A percentile compares a stretch with the other conserved stretches of the same genome.
Conservation (phyloP, 257 asterid species). For the Nicotiana tabacum region DNA sequence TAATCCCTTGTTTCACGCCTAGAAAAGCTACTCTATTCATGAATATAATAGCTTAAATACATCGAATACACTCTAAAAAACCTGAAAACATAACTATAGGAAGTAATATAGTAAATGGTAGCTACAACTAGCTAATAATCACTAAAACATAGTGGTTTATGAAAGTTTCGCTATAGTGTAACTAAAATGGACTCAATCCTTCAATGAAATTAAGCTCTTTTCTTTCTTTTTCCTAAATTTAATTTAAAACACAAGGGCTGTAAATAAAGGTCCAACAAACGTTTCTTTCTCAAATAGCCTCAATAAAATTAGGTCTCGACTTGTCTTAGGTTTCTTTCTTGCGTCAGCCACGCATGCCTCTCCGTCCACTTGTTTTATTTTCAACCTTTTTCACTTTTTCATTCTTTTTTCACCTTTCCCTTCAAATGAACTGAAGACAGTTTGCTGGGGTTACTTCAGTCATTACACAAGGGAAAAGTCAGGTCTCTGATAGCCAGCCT, state of each 20-base stretch:
- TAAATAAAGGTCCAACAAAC: not conserved
- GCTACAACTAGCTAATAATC: too few species aligned
- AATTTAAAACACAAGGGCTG: not conserved
- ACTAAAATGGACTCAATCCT: too few species aligned
- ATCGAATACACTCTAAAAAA: too few species aligned
- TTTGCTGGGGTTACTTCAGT: not conserved
- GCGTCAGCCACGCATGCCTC: not conserved
- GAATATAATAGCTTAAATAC: too few species aligned
- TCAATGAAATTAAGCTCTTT: too few species aligned
- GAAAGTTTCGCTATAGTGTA: too few species aligned
- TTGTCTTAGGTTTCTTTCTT: not conserved
- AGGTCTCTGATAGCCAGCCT: conserved; percentile 28
- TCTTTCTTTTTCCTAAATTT: too few species aligned
- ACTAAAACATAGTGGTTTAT: too few species aligned
- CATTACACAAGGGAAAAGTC: not conserved
- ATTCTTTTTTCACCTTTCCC: not conserved
- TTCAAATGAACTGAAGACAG: not conserved
- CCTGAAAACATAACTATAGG: too few species aligned
- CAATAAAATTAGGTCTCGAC: not conserved
- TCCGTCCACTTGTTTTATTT: not conserved
- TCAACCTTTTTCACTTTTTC: not conserved
- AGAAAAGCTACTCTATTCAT: too few species aligned
- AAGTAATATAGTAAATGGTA: too few species aligned
- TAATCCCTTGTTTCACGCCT: too few species aligned
- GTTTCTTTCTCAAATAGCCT: not conserved